Percentiles rank a stretch among this genome's conserved stretches.
Conservation (phyloP, 768 basidiomycete genomes). For the Mycena olivaceomarginata region DNA sequence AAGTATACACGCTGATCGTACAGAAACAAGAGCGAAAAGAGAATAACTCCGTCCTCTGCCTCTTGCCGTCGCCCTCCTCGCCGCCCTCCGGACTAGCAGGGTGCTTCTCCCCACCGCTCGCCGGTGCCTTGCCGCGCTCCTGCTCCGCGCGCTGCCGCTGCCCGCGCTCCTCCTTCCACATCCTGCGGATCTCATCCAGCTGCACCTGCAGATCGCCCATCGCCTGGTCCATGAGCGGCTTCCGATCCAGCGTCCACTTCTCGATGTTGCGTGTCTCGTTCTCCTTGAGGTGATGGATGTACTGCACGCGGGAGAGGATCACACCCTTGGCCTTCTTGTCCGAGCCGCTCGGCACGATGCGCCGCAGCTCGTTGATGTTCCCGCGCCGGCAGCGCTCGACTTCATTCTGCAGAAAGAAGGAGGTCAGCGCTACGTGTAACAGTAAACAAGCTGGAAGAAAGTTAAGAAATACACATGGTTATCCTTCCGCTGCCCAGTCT, state of each 20-base stretch:
- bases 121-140: slow-evolving; percentile 68
- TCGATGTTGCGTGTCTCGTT: slow-evolving; percentile 93
- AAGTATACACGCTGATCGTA: neutral
- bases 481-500: slow-evolving; percentile 87
- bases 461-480: slow-evolving; percentile 76
- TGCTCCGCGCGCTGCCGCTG: slow-evolving; percentile 75
- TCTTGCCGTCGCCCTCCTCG: slow-evolving; percentile 56
- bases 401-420: slow-evolving; percentile 84
- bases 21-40: neutral
- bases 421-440: neutral
- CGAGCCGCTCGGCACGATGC: slow-evolving; percentile 91
- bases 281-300: slow-evolving; percentile 94
- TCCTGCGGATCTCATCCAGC: slow-evolving; percentile 86
- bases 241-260: slow-evolving; percentile 96
- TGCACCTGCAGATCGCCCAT: slow-evolving; percentile 92
- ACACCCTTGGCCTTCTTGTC: slow-evolving; percentile 94
- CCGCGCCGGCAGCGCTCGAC: slow-evolving; percentile 96
- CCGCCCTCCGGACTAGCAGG: slow-evolving; percentile 55
- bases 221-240: slow-evolving; percentile 93
- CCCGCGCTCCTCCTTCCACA: slow-evolving; percentile 87
- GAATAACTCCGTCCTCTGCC: slow-evolving; percentile 60
- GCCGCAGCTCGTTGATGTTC: slow-evolving; percentile 93
- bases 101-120: slow-evolving; percentile 54
- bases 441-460: neutral
- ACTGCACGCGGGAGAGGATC: slow-evolving; percentile 90